Evolutionary conservation across 495 filamentous ascomycete genomes (phyloP).

Genomic region (Xylaria flabelliformis): DNA sequence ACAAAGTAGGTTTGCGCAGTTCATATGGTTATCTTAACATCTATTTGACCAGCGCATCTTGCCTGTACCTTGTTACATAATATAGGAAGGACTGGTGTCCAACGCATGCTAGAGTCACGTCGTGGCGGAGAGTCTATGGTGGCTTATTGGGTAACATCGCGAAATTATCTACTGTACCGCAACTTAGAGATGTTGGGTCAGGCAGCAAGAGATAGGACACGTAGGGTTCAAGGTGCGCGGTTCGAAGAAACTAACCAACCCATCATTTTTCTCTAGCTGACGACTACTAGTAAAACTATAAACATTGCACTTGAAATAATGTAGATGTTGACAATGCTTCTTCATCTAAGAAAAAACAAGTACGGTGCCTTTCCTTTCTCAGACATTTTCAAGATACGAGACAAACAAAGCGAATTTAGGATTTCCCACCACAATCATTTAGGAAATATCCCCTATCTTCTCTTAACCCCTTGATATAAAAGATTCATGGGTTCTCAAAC

Average conservation of each 20-base stretch:
- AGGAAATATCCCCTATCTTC: neutral
- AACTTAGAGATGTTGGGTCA: neutral
- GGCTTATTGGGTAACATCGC: constrained; percentile 11
- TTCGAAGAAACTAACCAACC: neutral
- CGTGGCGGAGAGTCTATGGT: neutral
- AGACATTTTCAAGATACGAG: neutral
- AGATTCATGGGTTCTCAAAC: constrained; percentile 1
- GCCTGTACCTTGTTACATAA: neutral
- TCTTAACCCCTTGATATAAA: neutral
- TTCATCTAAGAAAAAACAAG: neutral
- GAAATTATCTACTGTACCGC: neutral
- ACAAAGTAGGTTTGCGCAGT: neutral
- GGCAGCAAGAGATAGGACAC: constrained; percentile 6
- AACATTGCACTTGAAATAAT: neutral
- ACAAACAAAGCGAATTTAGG: neutral
- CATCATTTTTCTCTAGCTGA: neutral
- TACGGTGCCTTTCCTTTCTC: neutral
- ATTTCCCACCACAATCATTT: neutral
- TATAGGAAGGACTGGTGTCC: neutral
- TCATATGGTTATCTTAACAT: neutral
- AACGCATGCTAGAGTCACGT: neutral
- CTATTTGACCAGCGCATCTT: constrained; percentile 21
- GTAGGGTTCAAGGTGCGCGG: neutral
- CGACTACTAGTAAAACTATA: neutral
- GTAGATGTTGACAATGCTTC: neutral